Percentiles rank a stretch among this genome's conserved stretches.
These are phyloP conservation scores for Exophiala sp. DNA, from an alignment of 2,329 filamentous ascomycete genomes.

Conservation along the genomic window DNA sequence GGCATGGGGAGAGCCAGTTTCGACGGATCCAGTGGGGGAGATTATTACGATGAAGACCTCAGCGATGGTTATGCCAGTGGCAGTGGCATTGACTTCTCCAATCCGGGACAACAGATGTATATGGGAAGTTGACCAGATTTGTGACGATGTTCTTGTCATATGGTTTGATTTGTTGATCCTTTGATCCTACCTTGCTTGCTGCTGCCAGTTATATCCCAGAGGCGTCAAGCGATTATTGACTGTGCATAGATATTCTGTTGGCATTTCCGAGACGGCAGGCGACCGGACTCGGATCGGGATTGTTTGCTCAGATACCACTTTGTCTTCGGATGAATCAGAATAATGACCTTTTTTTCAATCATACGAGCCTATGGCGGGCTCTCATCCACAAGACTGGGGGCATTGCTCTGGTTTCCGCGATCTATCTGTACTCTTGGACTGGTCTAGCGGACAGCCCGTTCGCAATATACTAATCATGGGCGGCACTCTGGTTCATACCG, in stretches of 20 bases:
- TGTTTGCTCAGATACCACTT: background rate
- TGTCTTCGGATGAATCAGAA: constrained; percentile 1
- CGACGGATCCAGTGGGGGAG: constrained; percentile 63
- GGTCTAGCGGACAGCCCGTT: too few relatives aligned
- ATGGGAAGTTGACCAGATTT: constrained; percentile 6
- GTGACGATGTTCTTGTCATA: background rate
- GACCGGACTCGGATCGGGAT: background rate
- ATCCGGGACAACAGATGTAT: constrained; percentile 18
- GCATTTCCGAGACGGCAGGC: background rate
- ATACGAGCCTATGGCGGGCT: too few relatives aligned
- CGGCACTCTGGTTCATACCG: too few relatives aligned
- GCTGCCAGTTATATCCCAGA: background rate
- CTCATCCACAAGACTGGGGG: too few relatives aligned
- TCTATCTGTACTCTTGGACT: too few relatives aligned
- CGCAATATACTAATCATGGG: too few relatives aligned
- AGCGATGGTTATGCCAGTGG: constrained; percentile 33
- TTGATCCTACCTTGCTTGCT: too few relatives aligned
- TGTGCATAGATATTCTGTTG: constrained; percentile 4
- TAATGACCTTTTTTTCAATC: background rate
- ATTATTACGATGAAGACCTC: constrained; percentile 63
- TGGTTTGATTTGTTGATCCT: background rate
- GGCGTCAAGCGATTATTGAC: constrained; percentile 3
- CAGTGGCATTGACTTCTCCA: constrained; percentile 26
- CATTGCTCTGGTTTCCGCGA: too few relatives aligned
- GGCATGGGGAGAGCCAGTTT: constrained; percentile 78